These are phyloP conservation scores for Metschnikowia similis DNA, from an alignment of 805 yeast species.

Conservation along the genomic window DNA sequence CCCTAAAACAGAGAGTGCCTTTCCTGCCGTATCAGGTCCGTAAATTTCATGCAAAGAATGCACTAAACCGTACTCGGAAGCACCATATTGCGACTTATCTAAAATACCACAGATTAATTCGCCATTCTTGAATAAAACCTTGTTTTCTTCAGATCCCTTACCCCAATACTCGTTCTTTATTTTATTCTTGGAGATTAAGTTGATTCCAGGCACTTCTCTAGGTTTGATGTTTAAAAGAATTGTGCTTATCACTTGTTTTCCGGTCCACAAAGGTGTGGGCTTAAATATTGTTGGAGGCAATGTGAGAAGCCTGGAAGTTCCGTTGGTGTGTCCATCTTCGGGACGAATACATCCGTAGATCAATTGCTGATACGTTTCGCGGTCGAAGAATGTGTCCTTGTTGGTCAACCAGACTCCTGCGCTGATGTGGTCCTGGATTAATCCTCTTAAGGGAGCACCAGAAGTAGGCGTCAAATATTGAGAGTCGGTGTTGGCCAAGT, in stretches of 20 bases:
- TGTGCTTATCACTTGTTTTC: slow-evolving; percentile 95
- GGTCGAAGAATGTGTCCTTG: slow-evolving; percentile 85
- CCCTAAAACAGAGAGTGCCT: slow-evolving; percentile 86
- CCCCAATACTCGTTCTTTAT: slow-evolving; percentile 96
- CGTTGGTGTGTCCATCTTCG: slow-evolving; percentile 92
- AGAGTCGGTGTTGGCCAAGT: slow-evolving; percentile 94
- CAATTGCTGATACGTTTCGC: slow-evolving; percentile 90
- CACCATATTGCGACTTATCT: slow-evolving; percentile 98
- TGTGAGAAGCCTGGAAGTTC: slow-evolving; percentile 57
- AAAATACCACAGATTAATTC: slow-evolving; percentile 86
- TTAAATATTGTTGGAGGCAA: slow-evolving; percentile 86
- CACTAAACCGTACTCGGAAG: slow-evolving; percentile 92
- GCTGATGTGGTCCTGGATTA: slow-evolving; percentile 97
- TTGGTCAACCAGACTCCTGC: slow-evolving; percentile 98
- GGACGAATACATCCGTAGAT: slow-evolving; percentile 93
- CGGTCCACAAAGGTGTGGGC: slow-evolving; percentile 94
- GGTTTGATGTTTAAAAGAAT: slow-evolving; percentile 86
- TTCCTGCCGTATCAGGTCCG: slow-evolving; percentile 88
- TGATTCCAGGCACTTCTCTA: slow-evolving; percentile 82
- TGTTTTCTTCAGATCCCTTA: slow-evolving; percentile 73
- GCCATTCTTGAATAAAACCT: slow-evolving; percentile 82
- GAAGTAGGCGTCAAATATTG: slow-evolving; percentile 98
- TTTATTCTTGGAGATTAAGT: slow-evolving; percentile 78
- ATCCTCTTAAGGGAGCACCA: slow-evolving; percentile 97
- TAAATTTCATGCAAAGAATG: slow-evolving; percentile 95